Conservation (phyloP, 2,329 filamentous ascomycete species). For the Fusarium scirpi region DNA sequence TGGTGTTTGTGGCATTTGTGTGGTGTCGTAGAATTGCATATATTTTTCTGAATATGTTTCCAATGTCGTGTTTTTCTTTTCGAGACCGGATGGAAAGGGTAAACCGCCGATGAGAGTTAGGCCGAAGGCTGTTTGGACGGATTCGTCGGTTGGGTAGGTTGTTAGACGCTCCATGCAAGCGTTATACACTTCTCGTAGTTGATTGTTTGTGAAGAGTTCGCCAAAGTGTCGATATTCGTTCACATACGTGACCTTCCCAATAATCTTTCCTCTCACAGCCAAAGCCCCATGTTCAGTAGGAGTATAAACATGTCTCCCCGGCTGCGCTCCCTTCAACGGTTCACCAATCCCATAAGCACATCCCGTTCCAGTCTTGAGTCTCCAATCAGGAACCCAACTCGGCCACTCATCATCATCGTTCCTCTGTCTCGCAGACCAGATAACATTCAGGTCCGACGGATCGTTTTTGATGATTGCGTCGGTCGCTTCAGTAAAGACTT, state of each 20-base stretch:
- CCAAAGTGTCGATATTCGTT: conserved; percentile 27
- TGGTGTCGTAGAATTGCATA: conserved; percentile 19
- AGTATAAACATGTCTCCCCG: conserved; percentile 13
- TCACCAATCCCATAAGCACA: conserved; percentile 33
- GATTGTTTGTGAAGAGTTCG: conserved; percentile 1
- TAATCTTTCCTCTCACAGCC: conserved; percentile 8
- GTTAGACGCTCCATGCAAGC: conserved; percentile 17
- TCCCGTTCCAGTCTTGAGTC: conserved; percentile 29
- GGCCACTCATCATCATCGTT: conserved; percentile 24
- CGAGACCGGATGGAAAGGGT: neutral
- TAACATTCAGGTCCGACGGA: conserved; percentile 10
- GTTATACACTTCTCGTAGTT: conserved; percentile 9
- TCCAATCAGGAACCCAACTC: conserved; percentile 41
- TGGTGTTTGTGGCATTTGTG: conserved; percentile 9
- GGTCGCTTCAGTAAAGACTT: conserved; percentile 24
- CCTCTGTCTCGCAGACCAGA: conserved; percentile 33
- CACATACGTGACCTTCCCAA: conserved; percentile 22
- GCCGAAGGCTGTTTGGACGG: conserved; percentile 27
- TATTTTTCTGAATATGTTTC: conserved; percentile 26
- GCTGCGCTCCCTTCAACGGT: neutral
- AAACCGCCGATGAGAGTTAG: conserved; percentile 26
- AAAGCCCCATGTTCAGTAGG: neutral
- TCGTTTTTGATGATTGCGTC: conserved; percentile 29
- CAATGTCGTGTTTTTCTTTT: neutral
- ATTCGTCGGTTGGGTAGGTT: conserved; percentile 28